Base-by-base conservation (phyloP, 345 rosid species). In the Arabis alpina region DNA sequence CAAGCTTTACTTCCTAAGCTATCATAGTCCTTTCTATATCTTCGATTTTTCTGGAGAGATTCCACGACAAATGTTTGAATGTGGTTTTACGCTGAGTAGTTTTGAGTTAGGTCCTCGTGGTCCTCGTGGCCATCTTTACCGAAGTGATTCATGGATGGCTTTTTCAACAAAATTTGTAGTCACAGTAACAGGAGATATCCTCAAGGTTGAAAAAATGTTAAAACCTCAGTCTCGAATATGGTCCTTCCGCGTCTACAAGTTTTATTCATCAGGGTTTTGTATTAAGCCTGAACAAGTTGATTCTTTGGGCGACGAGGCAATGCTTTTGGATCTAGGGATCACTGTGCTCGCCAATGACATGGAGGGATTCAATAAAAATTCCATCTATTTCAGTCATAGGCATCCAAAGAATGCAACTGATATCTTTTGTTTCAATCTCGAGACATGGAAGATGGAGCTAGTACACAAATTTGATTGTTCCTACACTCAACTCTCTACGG, bases 201-300 rank as follows among this genome's bases (percentile, higher is more conserved):
- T 62, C 42, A 45, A 1, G 30, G 66, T 62, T 62, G 42, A 30
- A 6, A 14, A 3, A 30, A 12, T 25, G 14, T 5, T 4, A 5
- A 24, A 3, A 7, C 0, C 0, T 3, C 0, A 8, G 0, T 0
- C 6, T 12, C 0, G 3, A 12, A 40, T 0, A 6, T 13, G 6
- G 5, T 30, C 9, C 9, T 62, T 62, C 12, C 5, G 27, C 6
- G 2, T 62, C 4, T 10, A 1, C 16, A 45, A 45, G 50, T 3
- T 14, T 45, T 14, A 2, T 14, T 15, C 50, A 45, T 14, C 23
- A 6, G 23, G 50, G 1, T 45, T 45, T 1, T 1, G 2, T 2
- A 14, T 6, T 8, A 45, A 45, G 14, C 0, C 1, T 2, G 23
- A 45, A 45, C 23, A 1, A 2, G 9, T 45, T 14, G 3, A 4